phyloP scores from a whole-genome alignment of 371 early-diverging fungal species.

The Apophysomyces sp. region DNA sequence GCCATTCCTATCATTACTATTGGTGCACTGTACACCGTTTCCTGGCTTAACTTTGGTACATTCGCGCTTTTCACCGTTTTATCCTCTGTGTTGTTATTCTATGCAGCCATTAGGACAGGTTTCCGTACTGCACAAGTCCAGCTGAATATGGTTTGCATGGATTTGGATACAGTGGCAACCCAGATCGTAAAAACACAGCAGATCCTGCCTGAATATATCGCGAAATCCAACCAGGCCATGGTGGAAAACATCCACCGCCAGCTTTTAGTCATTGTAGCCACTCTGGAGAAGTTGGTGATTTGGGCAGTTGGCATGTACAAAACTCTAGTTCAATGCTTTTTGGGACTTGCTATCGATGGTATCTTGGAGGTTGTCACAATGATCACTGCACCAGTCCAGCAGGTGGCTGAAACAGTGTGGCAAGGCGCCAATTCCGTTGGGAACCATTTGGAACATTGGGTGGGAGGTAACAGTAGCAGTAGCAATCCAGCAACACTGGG shows the following conservation, averaged over 20 bases:
- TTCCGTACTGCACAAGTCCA: neutral
- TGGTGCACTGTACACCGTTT: neutral
- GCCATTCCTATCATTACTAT: neutral
- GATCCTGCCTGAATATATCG: neutral
- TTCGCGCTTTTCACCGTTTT: constrained; percentile 2
- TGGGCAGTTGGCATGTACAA: constrained; percentile 37
- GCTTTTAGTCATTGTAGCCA: constrained; percentile 6
- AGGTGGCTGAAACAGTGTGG: constrained; percentile 20
- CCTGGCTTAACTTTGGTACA: constrained; percentile 18
- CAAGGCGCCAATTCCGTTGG: constrained; percentile 7
- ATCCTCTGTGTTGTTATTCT: neutral
- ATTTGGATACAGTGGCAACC: constrained; percentile 3
- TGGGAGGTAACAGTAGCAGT: neutral
- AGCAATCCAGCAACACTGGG: neutral
- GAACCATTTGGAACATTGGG: neutral
- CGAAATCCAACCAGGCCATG: constrained; percentile 6
- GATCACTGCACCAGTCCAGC: constrained; percentile 26
- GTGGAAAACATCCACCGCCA: constrained; percentile 22
- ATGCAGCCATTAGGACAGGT: neutral
- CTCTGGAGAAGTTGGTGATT: constrained; percentile 17
- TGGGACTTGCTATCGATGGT: constrained; percentile 29
- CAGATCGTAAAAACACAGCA: neutral
- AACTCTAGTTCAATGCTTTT: constrained; percentile 37
- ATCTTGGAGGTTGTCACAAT: constrained; percentile 19
- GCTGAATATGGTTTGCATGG: neutral